Evolutionary conservation across 495 filamentous ascomycete genomes (phyloP).

Genomic region (Astrocystis sublimbata): DNA sequence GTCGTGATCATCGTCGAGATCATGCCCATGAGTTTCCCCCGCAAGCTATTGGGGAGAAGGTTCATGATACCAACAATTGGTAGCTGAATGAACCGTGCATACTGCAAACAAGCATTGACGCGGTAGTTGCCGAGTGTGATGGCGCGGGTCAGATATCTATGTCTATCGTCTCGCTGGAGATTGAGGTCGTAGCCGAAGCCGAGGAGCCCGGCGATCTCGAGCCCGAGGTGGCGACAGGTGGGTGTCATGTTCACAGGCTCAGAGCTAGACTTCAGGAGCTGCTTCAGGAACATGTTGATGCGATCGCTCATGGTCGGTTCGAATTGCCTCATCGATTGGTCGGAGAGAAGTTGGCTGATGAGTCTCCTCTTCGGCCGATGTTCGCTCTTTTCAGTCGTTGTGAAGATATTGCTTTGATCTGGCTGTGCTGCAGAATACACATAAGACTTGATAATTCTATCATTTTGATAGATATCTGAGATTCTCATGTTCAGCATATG

Average conservation of each 20-base stretch:
- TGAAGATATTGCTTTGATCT: constrained; percentile 8
- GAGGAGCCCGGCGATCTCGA: not conserved
- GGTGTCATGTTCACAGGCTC: constrained; percentile 12
- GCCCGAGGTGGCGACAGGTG: not conserved
- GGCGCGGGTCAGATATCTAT: no score
- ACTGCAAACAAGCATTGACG: no score
- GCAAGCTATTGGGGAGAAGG: no score
- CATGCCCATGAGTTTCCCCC: no score
- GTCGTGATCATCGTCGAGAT: no score
- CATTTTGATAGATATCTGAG: constrained; percentile 37
- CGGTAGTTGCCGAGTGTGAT: no score
- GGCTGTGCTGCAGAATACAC: not conserved
- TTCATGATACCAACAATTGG: no score
- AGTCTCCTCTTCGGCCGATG: constrained; percentile 16
- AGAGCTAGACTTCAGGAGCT: constrained; percentile 25
- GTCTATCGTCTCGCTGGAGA: no score
- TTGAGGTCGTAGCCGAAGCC: not conserved
- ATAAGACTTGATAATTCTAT: not conserved
- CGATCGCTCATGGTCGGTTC: constrained; percentile 15
- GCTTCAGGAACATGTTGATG: constrained; percentile 10
- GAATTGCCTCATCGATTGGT: constrained; percentile 16
- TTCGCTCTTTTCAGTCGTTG: not conserved
- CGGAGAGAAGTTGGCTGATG: constrained; percentile 8
- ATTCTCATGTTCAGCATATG: not conserved
- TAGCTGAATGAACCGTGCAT: no score